Percentiles rank a stretch among this genome's conserved stretches.
These are phyloP conservation scores for Hypoxylon rubiginosum DNA, from an alignment of 2,329 filamentous ascomycete genomes.

Conservation along the genomic window DNA sequence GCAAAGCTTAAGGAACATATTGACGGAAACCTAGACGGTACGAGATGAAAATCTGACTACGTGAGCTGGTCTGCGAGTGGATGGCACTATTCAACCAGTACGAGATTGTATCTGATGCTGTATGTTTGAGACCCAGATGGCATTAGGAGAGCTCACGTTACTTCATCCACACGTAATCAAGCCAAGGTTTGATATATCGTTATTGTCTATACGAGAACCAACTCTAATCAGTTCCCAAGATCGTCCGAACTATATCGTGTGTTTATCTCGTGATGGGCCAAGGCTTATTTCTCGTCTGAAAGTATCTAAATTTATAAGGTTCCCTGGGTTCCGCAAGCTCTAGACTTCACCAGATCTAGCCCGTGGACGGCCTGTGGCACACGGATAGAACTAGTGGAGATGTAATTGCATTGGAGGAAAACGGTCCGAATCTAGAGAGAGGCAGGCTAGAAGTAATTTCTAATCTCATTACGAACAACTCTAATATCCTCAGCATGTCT, in stretches of 20 bases:
- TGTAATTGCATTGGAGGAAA: not conserved
- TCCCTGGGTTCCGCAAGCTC: not conserved
- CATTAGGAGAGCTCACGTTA: not conserved
- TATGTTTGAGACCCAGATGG: not conserved
- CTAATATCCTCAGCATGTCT: not conserved
- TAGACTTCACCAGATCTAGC: not conserved
- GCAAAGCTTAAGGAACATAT: not conserved
- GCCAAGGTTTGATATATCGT: not conserved
- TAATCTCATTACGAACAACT: not conserved
- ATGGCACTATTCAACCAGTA: not conserved
- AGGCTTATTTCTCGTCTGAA: not conserved
- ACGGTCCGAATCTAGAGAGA: not conserved
- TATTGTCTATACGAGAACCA: not conserved
- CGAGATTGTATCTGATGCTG: not conserved
- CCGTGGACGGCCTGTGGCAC: not conserved
- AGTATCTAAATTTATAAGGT: not conserved
- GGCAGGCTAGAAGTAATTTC: not conserved
- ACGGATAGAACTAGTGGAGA: not conserved
- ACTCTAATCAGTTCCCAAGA: not conserved
- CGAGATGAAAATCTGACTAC: not conserved
- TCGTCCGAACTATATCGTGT: not conserved
- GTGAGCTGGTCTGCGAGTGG: not conserved
- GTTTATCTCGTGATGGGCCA: not conserved
- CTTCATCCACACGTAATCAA: not conserved
- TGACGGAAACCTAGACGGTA: not conserved